These are phyloP conservation scores for Udeniomyces megalosporus DNA, from an alignment of 768 basidiomycete genomes.

Conservation along the genomic window DNA sequence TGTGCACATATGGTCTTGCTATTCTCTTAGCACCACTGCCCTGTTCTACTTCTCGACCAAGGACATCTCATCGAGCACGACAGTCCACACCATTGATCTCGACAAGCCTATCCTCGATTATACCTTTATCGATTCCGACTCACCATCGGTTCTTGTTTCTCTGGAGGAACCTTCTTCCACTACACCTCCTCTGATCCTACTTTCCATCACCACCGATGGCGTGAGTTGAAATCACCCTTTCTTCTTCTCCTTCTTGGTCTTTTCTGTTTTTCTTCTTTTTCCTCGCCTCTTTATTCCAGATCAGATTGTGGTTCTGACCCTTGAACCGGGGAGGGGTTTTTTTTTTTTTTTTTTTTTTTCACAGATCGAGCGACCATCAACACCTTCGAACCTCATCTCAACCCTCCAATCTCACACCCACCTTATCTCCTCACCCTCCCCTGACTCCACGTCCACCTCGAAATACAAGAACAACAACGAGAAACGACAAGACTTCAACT, in stretches of 20 bases:
- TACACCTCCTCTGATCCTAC: neutral
- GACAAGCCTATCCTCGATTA: conserved; percentile 48
- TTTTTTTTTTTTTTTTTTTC: too few species aligned
- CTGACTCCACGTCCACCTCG: neutral
- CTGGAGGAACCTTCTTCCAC: conserved; percentile 30
- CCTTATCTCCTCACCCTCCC: neutral
- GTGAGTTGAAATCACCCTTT: neutral
- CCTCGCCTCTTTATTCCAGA: too few species aligned
- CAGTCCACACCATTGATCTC: conserved; percentile 38
- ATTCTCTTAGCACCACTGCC: conserved; percentile 43
- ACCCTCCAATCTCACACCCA: neutral
- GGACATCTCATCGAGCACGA: conserved; percentile 19
- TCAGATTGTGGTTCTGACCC: too few species aligned
- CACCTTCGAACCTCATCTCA: neutral
- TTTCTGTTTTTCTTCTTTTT: neutral
- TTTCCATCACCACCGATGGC: neutral
- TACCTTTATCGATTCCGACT: conserved; percentile 21
- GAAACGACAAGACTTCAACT: neutral
- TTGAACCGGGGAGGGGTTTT: too few species aligned
- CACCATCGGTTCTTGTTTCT: conserved; percentile 33
- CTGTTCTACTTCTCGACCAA: conserved; percentile 40
- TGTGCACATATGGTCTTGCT: too few species aligned
- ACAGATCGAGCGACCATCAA: too few species aligned
- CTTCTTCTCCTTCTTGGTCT: neutral
- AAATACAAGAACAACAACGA: neutral